Evolutionary conservation across 2,329 filamentous ascomycete species (phyloP).

Genomic region (Colletotrichum chlorophyti): DNA sequence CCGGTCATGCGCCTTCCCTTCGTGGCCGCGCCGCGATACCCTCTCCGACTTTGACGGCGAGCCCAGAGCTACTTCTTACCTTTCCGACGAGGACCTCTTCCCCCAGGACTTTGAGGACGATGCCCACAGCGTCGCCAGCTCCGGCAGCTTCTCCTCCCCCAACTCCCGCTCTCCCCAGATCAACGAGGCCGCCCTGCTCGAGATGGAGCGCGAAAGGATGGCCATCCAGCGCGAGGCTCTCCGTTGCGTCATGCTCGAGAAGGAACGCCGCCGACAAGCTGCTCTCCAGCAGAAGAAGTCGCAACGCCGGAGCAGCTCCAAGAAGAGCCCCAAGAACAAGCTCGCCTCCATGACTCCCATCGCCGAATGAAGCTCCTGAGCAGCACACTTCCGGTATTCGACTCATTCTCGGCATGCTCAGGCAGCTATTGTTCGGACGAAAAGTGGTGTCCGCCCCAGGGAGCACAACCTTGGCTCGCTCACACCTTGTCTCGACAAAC

Average conservation of each 20-base stretch:
- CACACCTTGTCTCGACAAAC: conserved; percentile 16
- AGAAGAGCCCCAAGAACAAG: conserved; percentile 58
- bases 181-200: conserved; percentile 55
- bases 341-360: conserved; percentile 60
- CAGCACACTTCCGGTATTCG: not conserved
- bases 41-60: conserved; percentile 51
- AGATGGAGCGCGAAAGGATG: conserved; percentile 57
- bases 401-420: not conserved
- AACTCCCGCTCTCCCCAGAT: conserved; percentile 45
- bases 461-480: not conserved
- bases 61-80: conserved; percentile 58
- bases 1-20: conserved; percentile 61
- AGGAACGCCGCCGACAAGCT: conserved; percentile 58
- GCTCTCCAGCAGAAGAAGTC: conserved; percentile 40
- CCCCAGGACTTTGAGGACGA: conserved; percentile 60
- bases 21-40: conserved; percentile 63
- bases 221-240: conserved; percentile 60
- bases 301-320: conserved; percentile 46
- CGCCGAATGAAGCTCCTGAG: conserved; percentile 45
- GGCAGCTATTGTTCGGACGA: conserved; percentile 13
- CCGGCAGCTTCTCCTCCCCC: conserved; percentile 52
- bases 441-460: not conserved
- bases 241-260: conserved; percentile 57
- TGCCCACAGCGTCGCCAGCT: conserved; percentile 50
- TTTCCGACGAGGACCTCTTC: conserved; percentile 71